Percentiles rank a stretch among this genome's conserved stretches.
phyloP scores from a whole-genome alignment of 1,139 yeast species.

The Hanseniaspora sp. region DNA sequence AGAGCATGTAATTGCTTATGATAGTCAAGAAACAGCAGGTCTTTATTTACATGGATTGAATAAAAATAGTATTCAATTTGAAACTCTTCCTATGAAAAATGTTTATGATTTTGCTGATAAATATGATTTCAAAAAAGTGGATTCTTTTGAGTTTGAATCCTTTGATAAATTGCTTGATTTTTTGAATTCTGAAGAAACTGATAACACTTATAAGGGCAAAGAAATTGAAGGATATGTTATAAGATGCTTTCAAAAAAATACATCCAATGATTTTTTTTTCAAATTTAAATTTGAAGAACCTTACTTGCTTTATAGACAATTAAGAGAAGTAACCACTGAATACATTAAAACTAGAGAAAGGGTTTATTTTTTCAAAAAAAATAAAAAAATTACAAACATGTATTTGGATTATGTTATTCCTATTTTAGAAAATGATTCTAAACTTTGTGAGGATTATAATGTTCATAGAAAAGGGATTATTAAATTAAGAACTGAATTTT shows the following conservation, averaged over 20 bases:
- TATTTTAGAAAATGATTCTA: constrained; percentile 39
- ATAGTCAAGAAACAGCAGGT: constrained; percentile 51
- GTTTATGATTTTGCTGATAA: constrained; percentile 50
- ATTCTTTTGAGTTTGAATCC: constrained; percentile 35
- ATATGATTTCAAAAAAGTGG: constrained; percentile 64
- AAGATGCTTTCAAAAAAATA: constrained; percentile 37
- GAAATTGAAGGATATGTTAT: constrained; percentile 94
- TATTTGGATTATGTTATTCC: constrained; percentile 60
- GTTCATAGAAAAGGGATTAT: constrained; percentile 62
- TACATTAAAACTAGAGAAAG: constrained; percentile 40
- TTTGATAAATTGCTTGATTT: constrained; percentile 39
- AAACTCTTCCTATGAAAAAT: constrained; percentile 49
- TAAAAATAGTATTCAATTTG: constrained; percentile 50
- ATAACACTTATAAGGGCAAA: constrained; percentile 58
- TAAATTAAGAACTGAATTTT: constrained; percentile 50
- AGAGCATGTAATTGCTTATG: constrained; percentile 80
- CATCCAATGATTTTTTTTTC: constrained; percentile 53
- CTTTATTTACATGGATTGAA: constrained; percentile 85
- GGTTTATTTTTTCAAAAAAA: constrained; percentile 39
- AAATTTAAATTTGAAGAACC: constrained; percentile 95
- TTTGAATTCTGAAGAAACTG: constrained; percentile 45
- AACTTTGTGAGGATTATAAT: constrained; percentile 36
- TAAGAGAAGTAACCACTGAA: constrained; percentile 73
- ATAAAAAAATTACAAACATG: constrained; percentile 49
- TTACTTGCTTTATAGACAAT: constrained; percentile 75